Evolutionary conservation across 176 grass and related monocot genomes (phyloP).

Genomic region (Oryza australiensis): DNA sequence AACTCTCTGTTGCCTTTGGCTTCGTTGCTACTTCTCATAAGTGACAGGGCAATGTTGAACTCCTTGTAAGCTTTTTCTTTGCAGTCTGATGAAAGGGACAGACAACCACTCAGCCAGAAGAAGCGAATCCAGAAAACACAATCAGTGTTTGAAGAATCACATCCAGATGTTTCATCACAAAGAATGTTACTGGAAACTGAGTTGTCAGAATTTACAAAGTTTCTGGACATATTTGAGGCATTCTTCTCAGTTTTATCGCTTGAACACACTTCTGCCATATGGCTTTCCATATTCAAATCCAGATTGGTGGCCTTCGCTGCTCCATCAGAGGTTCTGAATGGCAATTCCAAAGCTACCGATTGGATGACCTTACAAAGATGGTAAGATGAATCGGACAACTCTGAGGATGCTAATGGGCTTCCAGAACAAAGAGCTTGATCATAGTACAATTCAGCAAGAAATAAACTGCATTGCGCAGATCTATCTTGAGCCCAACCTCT

Average conservation of each 20-base stretch:
- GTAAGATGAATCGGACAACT: conserved; percentile 74
- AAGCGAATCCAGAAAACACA: conserved; percentile 76
- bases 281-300: conserved; percentile 28
- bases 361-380: conserved; percentile 93
- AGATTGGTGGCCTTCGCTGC: conserved; percentile 36
- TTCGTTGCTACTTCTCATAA: conserved; percentile 53
- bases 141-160: conserved; percentile 40
- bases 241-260: conserved; percentile 36
- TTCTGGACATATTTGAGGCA: conserved; percentile 14
- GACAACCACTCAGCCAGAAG: conserved; percentile 81
- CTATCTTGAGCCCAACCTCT: conserved; percentile 72
- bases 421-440: conserved; percentile 68
- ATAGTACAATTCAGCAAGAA: conserved; percentile 93
- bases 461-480: conserved; percentile 74
- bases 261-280: conserved; percentile 29
- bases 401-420: conserved; percentile 56
- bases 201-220: conserved; percentile 37
- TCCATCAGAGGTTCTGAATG: conserved; percentile 36
- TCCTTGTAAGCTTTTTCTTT: conserved; percentile 88
- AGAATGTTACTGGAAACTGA: conserved; percentile 3
- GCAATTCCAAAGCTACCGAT: conserved; percentile 56
- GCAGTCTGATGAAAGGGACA: conserved; percentile 71
- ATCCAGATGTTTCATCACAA: conserved; percentile 34
- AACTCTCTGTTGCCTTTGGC: conserved; percentile 40
- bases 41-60: conserved; percentile 69